Evolutionary conservation across 179 eudicot genomes (phyloP).

Genomic region (Silene coronaria): DNA sequence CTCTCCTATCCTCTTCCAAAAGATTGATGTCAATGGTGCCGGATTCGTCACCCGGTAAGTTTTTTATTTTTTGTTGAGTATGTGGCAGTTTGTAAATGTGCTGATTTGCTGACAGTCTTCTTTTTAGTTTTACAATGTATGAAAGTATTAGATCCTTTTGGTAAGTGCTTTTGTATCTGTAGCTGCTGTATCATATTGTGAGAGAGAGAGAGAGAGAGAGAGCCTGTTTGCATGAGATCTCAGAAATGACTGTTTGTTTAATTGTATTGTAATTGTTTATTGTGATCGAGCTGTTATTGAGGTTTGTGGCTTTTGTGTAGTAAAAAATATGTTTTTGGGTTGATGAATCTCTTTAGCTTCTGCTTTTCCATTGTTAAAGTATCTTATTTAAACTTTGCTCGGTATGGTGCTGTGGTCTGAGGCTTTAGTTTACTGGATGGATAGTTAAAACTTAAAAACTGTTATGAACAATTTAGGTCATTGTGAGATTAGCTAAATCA

Average conservation of each 20-base stretch:
- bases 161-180: not conserved
- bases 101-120: not conserved
- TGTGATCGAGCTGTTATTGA: not conserved
- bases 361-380: not conserved
- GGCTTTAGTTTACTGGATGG: not conserved
- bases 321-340: not conserved
- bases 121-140: not conserved
- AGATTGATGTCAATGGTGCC: conserved; percentile 57
- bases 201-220: not conserved
- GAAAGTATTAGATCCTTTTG: not conserved
- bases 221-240: not conserved
- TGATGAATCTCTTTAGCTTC: not conserved
- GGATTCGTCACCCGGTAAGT: conserved; percentile 76
- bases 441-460: not conserved
- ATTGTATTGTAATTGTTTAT: not conserved
- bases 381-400: not conserved
- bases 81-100: not conserved
- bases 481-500: not conserved
- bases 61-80: not conserved
- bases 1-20: conserved; percentile 65
- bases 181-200: not conserved
- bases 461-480: not conserved
- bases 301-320: not conserved
- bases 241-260: not conserved
- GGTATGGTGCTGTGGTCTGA: not conserved